Percentiles rank a stretch among this genome's conserved stretches.
Conservation (phyloP, 305 asterid species). For the Striga hermonthica region DNA sequence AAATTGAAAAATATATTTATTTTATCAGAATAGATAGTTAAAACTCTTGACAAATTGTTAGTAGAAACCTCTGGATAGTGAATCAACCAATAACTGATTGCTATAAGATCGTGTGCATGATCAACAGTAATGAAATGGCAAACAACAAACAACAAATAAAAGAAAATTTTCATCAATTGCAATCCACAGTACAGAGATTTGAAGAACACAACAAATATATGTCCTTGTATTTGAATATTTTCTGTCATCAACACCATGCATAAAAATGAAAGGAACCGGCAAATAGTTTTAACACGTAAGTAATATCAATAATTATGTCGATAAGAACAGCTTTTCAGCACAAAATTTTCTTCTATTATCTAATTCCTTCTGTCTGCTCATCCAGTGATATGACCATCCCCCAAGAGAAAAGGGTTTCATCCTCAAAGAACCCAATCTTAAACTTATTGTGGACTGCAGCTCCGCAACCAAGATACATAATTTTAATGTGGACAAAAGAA, state of each 20-base stretch:
- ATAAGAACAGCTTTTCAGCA: constrained; percentile 1
- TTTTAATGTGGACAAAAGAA: neutral
- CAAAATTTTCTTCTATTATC: neutral
- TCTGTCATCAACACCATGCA: neutral
- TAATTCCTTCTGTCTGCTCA: too few species aligned
- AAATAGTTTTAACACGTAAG: neutral
- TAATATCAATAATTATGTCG: neutral
- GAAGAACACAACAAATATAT: neutral
- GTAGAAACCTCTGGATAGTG: constrained; percentile 17
- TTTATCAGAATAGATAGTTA: constrained; percentile 18
- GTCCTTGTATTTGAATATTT: neutral
- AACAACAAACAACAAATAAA: neutral
- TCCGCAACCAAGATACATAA: constrained; percentile 9
- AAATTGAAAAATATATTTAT: constrained; percentile 10
- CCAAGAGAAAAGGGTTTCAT: constrained; percentile 2
- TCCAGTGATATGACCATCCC: too few species aligned
- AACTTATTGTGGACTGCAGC: neutral
- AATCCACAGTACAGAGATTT: neutral
- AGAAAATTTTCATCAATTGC: neutral
- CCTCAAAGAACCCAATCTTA: neutral
- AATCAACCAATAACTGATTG: constrained; percentile 15
- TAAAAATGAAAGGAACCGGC: neutral
- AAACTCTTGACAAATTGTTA: neutral
- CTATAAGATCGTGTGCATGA: too few species aligned
- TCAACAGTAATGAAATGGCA: constrained; percentile 1